These are phyloP conservation scores for Fusarium sarcochroum DNA, from an alignment of 2,329 filamentous ascomycete genomes.

Conservation along the genomic window DNA sequence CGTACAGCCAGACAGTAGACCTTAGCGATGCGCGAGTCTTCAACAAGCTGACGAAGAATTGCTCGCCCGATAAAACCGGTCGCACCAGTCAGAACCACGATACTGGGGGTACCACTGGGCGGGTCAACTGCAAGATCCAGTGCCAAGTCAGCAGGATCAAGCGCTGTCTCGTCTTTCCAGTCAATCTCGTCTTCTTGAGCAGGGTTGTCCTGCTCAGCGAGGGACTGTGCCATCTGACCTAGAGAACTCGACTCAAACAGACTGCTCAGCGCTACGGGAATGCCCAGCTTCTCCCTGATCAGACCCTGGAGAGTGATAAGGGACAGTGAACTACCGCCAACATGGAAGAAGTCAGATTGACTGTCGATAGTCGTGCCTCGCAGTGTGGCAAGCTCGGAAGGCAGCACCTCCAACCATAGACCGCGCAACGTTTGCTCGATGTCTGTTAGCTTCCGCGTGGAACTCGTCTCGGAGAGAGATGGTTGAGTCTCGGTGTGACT, in stretches of 20 bases:
- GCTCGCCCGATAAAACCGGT: conserved; percentile 4
- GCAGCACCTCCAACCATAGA: conserved; percentile 35
- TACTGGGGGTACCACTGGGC: not conserved
- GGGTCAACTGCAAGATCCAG: not conserved
- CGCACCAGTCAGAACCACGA: not conserved
- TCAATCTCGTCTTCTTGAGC: conserved; percentile 3
- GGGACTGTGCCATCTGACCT: not conserved
- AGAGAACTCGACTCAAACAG: not conserved
- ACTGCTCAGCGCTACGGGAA: not conserved
- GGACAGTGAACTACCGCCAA: conserved; percentile 60
- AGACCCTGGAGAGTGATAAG: conserved; percentile 54
- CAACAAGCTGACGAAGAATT: not conserved
- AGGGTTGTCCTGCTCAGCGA: no score
- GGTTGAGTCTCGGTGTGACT: not conserved
- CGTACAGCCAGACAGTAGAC: conserved; percentile 5
- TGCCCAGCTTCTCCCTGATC: not conserved
- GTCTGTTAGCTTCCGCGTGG: not conserved
- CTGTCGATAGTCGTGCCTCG: conserved; percentile 20
- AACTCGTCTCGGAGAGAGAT: no score
- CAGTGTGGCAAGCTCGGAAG: conserved; percentile 2
- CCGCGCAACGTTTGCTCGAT: conserved; percentile 13
- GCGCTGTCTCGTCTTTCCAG: not conserved
- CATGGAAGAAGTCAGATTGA: conserved; percentile 58
- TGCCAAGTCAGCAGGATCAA: not conserved
- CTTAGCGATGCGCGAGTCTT: not conserved